Evolutionary conservation across 2,329 filamentous ascomycete genomes (phyloP).

Genomic region (Penicillium sp.): DNA sequence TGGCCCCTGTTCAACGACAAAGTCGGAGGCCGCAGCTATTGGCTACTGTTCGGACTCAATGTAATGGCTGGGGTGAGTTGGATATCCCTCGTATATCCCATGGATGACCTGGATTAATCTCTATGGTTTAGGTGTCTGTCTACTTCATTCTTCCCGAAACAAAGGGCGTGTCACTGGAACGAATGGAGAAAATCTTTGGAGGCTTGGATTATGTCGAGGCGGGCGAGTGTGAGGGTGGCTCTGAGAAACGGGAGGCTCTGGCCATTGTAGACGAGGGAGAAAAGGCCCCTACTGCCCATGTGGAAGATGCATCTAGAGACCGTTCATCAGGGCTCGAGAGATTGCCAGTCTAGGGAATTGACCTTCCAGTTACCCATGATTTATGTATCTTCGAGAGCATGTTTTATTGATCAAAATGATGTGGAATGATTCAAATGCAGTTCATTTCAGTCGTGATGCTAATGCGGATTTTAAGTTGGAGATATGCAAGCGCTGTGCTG

Average conservation of each 20-base stretch:
- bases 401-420: neutral
- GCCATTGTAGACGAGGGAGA: conserved; percentile 2
- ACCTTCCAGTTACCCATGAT: neutral
- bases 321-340: neutral
- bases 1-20: conserved; percentile 40
- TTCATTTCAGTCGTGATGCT: conserved; percentile 12
- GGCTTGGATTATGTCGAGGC: conserved; percentile 38
- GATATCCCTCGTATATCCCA: neutral
- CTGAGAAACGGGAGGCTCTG: conserved; percentile 24
- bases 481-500: conserved; percentile 7
- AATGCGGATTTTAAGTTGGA: conserved; percentile 8
- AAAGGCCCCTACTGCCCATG: conserved; percentile 3
- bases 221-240: conserved; percentile 30
- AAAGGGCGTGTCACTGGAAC: conserved; percentile 33
- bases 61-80: conserved; percentile 15
- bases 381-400: neutral
- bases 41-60: conserved; percentile 41
- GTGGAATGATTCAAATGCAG: neutral
- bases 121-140: conserved; percentile 25
- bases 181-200: conserved; percentile 37
- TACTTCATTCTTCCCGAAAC: conserved; percentile 36
- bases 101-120: neutral
- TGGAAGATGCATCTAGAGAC: conserved; percentile 2
- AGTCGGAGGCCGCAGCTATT: conserved; percentile 39
- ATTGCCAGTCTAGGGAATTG: neutral